Base-by-base conservation (phyloP, 1,139 yeast genomes). In the Lipomyces yarrowii region DNA sequence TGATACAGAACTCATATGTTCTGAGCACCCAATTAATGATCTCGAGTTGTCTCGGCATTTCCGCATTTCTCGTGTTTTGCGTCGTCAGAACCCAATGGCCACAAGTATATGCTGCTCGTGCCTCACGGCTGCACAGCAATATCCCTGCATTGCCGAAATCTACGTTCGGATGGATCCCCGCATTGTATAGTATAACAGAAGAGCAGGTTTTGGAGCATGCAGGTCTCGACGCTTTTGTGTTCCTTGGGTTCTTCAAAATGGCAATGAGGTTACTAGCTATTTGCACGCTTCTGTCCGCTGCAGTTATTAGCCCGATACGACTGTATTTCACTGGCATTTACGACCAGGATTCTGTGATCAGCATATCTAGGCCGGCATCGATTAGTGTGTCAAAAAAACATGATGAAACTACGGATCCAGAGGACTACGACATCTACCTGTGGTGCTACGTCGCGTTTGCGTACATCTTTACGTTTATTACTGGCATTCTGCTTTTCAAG, bases 201-300 rank as follows among this genome's bases (percentile, higher is more conserved):
- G 84, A 85, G 48, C 91, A 92, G 71, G 86, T 94, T 1, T 80
- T 94, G 63, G 93, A 91, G 69, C 89, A 88, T 74, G 97, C 98
- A 0, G 99, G 99, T 0, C 79, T 94, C 56, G 99, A 94, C 78
- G 98, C 98, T 0, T 92, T 85, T 77, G 98, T 93, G 64, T 91
- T 88, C 73, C 79, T 91, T 37, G 88, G 90, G 21, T 91, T 91
- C 77, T 91, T 91, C 81, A 84, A 86, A 70, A 88, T 90, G 87
- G 85, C 92, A 52, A 88, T 90, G 65, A 84, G 84, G 73, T 82
- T 88, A 51, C 79, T 91, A 37, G 76, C 83, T 7, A 78, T 83
- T 0, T 84, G 90, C 73, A 81, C 89, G 1, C 70, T 88, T 1
- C 82, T 89, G 64, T 93, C 94, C 1, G 74, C 88, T 30, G 80